Evolutionary conservation across 805 yeast species (phyloP), one percentile per base, ranked within the genome.

Genomic region (Candida argentea): DNA sequence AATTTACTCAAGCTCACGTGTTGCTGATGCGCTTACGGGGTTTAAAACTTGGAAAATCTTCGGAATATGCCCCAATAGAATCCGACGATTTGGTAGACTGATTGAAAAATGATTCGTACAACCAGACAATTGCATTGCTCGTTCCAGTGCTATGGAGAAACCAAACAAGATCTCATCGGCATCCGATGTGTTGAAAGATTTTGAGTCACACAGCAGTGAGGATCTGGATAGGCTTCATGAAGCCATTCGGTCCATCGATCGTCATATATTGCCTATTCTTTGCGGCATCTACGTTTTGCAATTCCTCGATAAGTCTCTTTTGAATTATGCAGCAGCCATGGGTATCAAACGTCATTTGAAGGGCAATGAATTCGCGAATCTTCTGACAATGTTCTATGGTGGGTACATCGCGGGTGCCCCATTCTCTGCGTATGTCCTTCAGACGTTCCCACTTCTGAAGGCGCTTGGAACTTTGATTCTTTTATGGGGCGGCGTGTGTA

Each of bases 241-340:
- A n/a, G n/a, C n/a, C 10, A 18, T 10, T 18, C 27, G 50, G 11
- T 70, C 65, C 40, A 50, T 73, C n/a, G 81, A 74, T 44, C 23
- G 31, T 5, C 52, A 62, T 22, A 54, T 74, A 12, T 43, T 72
- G 44, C 61, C 75, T 0, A 48, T 72, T 16, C 46, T 74, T 38
- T 68, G 77, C 37, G 52, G 61, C 20, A 62, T 71, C 9, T 74
- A 74, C 38, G 64, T 73, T 31, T 48, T 73, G 11, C 77, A 73
- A 52, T 70, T 70, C 38, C 50, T 73, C 31, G 82, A 75, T 38
- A 75, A 75, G 40, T 60, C 70, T n/a, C 48, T 74, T 28, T 48
- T 70, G 22, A 73, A 73, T 36, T 71, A 73, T 41, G 76, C 81
- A 3, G 76, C 76, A 10, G 73, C 74, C 1, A 69, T 75, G 78